Conservation (phyloP, 2,329 filamentous ascomycete genomes). For the Monosporascus sp. region DNA sequence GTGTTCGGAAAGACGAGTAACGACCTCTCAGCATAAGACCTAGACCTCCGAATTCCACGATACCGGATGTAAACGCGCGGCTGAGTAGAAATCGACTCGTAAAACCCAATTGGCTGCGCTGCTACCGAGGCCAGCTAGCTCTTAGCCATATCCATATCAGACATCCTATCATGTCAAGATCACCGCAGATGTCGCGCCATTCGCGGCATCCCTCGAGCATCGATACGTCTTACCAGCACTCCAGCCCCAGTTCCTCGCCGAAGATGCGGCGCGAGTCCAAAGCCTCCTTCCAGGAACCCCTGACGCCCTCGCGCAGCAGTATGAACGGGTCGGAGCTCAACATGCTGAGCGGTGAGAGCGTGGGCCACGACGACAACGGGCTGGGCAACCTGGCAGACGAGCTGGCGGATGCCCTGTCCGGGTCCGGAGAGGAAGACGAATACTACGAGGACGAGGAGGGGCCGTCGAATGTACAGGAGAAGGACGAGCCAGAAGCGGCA, state of each 20-base stretch:
- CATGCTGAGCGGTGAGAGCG: constrained; percentile 37
- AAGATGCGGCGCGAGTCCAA: constrained; percentile 43
- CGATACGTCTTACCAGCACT: constrained; percentile 33
- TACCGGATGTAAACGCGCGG: not conserved
- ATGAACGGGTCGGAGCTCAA: constrained; percentile 43
- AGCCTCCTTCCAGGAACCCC: constrained; percentile 44
- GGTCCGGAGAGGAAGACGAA: constrained; percentile 55
- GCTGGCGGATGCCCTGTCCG: constrained; percentile 66
- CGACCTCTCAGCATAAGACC: too few relatives aligned
- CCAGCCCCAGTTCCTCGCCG: constrained; percentile 39
- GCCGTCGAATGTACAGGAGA: constrained; percentile 25
- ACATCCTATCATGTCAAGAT: constrained; percentile 33
- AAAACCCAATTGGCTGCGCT: too few relatives aligned
- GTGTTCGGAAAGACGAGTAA: too few relatives aligned
- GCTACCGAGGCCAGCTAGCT: too few relatives aligned
- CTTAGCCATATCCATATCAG: not conserved
- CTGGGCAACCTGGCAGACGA: constrained; percentile 78
- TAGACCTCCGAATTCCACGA: too few relatives aligned
- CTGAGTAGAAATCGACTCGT: too few relatives aligned
- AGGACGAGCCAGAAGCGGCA: constrained; percentile 15
- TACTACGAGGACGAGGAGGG: constrained; percentile 38
- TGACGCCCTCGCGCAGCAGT: constrained; percentile 43
- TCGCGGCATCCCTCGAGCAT: constrained; percentile 53
- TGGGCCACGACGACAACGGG: constrained; percentile 45
- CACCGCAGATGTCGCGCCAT: constrained; percentile 52